Evolutionary conservation across 257 asterid genomes (phyloP), one percentile per base, ranked within the genome.

Genomic region (Handroanthus guayacan): DNA sequence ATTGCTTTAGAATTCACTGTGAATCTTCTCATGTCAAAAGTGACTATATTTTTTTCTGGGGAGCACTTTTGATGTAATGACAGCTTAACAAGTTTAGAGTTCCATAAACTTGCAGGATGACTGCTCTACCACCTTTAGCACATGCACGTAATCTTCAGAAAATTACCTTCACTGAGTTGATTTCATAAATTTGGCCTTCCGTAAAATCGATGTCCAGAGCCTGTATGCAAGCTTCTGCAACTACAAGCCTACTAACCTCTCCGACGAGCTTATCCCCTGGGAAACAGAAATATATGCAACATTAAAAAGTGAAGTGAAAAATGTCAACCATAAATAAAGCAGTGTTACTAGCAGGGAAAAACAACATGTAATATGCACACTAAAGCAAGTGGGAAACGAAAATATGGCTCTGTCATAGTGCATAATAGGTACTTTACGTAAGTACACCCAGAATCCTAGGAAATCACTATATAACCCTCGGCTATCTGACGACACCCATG

Each of bases 201-300:
- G 97, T 92, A 71, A 86, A 81, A 52, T 88, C 95, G 50, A 90
- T 85, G 84, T 94, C 97, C 75, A 94, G 73, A 48, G 95, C 97
- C 79, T 94, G 99, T 79, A 94, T 65, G 82, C 99, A 94, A 72
- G 99, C 99, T 85, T 94, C 99, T 37, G 99, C 97, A 62, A 94
- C 91, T 10, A 94, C 97, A 70, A 94, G 88, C 85, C 99, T 88
- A 62, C 99, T 94, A 50, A 84, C 97, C 87, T 94, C 97, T 38
- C 99, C 99, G 45, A 92, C 95, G 20, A 94, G 97, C 62, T 84
- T 90, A 88, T 94, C 99, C 72, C 97, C 99, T 92, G 79, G 11
- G 18, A 75, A 80, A 41, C 64, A 39, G 2, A 54, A 54, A 5
- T 18, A 68, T 36, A 39, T 45, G 57, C 62, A 71, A 43, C 48